Conservation (phyloP, 164 flowering plant genomes). For the Vitis rotundifolia region DNA sequence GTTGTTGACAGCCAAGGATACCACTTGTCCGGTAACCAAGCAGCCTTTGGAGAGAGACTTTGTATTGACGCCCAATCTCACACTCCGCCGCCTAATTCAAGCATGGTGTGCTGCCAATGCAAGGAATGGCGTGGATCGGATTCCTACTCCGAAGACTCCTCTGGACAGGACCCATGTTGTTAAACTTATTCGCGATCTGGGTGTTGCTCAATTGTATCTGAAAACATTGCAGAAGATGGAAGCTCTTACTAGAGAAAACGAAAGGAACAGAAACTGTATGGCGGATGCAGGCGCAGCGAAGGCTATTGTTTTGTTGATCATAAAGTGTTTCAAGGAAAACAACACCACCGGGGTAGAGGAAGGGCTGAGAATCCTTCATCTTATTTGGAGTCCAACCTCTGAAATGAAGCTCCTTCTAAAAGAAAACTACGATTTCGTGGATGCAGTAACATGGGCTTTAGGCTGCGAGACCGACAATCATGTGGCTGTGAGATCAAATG, state of each 20-base stretch:
- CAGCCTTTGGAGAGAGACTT: constrained; percentile 33
- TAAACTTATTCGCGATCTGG: constrained; percentile 30
- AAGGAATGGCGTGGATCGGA: constrained; percentile 24
- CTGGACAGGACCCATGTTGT: constrained; percentile 19
- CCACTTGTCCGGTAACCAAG: constrained; percentile 56
- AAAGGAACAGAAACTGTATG: constrained; percentile 28
- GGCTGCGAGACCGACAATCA: not conserved
- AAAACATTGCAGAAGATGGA: constrained; percentile 27
- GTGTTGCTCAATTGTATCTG: not conserved
- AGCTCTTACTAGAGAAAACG: constrained; percentile 25
- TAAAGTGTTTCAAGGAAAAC: constrained; percentile 22
- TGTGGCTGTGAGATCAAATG: constrained; percentile 23
- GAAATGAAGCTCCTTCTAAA: constrained; percentile 13
- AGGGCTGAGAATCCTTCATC: constrained; percentile 27
- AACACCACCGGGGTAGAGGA: constrained; percentile 19
- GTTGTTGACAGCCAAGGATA: constrained; percentile 26
- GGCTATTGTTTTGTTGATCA: constrained; percentile 28
- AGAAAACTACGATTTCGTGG: constrained; percentile 19
- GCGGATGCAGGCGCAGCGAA: constrained; percentile 31
- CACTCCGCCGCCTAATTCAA: constrained; percentile 55
- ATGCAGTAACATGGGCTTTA: constrained; percentile 39
- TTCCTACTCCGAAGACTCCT: constrained; percentile 44
- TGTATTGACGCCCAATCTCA: constrained; percentile 54
- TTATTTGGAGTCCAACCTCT: constrained; percentile 22
- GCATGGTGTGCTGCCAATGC: constrained; percentile 43